phyloP scores from a whole-genome alignment of 495 filamentous ascomycete species.

The Cetradonia linearis region DNA sequence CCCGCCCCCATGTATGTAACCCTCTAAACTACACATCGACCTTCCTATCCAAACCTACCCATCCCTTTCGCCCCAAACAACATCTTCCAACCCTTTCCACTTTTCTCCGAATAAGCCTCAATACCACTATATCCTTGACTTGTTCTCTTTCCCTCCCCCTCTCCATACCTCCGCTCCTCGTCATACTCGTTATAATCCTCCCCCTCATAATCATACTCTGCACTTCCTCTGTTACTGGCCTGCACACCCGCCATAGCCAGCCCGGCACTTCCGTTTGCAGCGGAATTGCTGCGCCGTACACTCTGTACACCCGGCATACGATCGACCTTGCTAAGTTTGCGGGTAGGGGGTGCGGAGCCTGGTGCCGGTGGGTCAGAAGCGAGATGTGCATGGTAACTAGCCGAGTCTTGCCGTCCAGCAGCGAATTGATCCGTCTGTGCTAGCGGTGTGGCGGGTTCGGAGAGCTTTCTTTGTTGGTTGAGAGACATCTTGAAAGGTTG shows the following conservation, averaged over 20 bases:
- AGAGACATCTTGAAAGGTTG: slow-evolving; percentile 11
- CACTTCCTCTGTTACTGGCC: background rate
- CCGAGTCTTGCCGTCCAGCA: slow-evolving; percentile 16
- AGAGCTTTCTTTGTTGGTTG: slow-evolving; percentile 8
- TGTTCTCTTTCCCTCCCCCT: background rate
- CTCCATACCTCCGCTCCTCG: background rate
- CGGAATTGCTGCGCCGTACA: background rate
- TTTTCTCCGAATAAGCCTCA: slow-evolving; percentile 20
- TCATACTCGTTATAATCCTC: slow-evolving; percentile 5
- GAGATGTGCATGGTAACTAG: slow-evolving; percentile 18
- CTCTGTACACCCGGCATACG: slow-evolving; percentile 19
- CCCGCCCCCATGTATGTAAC: too few relatives aligned
- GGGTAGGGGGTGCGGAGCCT: background rate
- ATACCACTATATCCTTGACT: slow-evolving; percentile 20
- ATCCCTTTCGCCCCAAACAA: slow-evolving; percentile 7
- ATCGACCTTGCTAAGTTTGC: slow-evolving; percentile 20
- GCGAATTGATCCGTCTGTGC: background rate
- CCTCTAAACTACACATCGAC: background rate
- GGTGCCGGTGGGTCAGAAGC: slow-evolving; percentile 8
- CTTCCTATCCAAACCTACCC: background rate
- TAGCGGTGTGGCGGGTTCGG: slow-evolving; percentile 6
- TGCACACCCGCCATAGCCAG: slow-evolving; percentile 6
- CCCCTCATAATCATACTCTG: slow-evolving; percentile 2
- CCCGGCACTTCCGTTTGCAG: background rate
- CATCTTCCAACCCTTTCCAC: slow-evolving; percentile 19